Conservation (phyloP, 768 basidiomycete genomes). For the Flagelloscypha sp. region DNA sequence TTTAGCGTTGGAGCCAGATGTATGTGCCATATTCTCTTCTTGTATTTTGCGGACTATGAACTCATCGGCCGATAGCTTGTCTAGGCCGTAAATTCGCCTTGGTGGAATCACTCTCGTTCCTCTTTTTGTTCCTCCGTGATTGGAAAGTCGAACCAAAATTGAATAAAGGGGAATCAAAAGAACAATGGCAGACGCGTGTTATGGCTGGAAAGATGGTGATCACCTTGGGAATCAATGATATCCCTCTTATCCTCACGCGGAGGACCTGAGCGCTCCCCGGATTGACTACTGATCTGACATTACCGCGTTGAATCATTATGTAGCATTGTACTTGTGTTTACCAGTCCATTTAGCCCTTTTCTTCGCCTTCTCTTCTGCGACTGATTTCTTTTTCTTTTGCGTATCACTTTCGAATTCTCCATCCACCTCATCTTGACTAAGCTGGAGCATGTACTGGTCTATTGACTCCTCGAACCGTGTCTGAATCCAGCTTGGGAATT, state of each 20-base stretch:
- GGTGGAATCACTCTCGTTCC: slow-evolving; percentile 43
- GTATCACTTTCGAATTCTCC: slow-evolving; percentile 40
- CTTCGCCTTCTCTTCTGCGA: slow-evolving; percentile 31
- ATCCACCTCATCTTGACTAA: slow-evolving; percentile 22
- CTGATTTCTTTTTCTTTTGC: slow-evolving; percentile 55
- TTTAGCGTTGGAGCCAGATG: no score
- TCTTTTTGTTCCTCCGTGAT: slow-evolving; percentile 42
- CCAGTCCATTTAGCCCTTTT: slow-evolving; percentile 23
- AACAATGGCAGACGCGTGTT: slow-evolving; percentile 28
- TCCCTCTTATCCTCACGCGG: no score
- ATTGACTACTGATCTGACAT: no score
- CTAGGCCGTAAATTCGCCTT: slow-evolving; percentile 49
- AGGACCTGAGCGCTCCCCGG: no score
- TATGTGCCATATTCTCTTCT: no score
- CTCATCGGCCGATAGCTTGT: slow-evolving; percentile 46
- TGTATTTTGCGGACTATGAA: no score
- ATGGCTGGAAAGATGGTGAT: slow-evolving; percentile 27
- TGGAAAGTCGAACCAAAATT: slow-evolving; percentile 43
- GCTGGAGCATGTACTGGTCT: no score
- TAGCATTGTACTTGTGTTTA: not conserved
- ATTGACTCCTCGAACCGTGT: no score
- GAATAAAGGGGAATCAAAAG: slow-evolving; percentile 27
- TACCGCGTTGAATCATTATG: not conserved
- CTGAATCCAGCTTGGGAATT: no score
- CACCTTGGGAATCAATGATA: slow-evolving; percentile 18